phyloP scores from a whole-genome alignment of 2,329 filamentous ascomycete genomes.

The Trichocomaceae sp. region DNA sequence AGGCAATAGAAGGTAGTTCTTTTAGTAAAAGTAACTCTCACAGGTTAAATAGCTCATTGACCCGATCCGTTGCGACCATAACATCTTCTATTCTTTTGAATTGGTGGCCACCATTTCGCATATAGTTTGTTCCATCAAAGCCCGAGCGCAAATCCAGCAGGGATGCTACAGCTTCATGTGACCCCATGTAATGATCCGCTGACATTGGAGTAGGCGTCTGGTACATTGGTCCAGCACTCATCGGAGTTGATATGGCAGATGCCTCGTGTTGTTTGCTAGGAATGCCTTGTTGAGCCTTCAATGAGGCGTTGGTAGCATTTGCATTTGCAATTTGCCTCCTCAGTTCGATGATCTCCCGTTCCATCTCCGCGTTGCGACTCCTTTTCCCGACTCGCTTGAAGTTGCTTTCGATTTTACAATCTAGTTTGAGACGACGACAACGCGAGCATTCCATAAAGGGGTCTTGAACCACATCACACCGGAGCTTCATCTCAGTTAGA shows the following conservation, averaged over 20 bases:
- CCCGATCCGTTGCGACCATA: slow-evolving; percentile 37
- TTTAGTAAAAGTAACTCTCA: slow-evolving; percentile 22
- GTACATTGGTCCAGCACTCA: slow-evolving; percentile 28
- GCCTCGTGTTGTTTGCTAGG: slow-evolving; percentile 30
- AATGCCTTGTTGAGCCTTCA: slow-evolving; percentile 15
- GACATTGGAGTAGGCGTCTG: slow-evolving; percentile 32
- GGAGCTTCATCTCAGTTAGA: slow-evolving; percentile 44
- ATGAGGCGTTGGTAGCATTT: slow-evolving; percentile 18
- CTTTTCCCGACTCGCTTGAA: slow-evolving; percentile 64
- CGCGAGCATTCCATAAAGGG: slow-evolving; percentile 57
- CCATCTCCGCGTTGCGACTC: slow-evolving; percentile 59
- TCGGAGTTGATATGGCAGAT: slow-evolving; percentile 24
- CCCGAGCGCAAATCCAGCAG: slow-evolving; percentile 45
- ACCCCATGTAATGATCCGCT: slow-evolving; percentile 39
- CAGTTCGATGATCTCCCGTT: slow-evolving; percentile 50
- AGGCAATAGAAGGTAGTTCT: too few species aligned
- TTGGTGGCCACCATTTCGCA: slow-evolving; percentile 46
- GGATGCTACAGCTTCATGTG: slow-evolving; percentile 46
- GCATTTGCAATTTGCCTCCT: slow-evolving; percentile 41
- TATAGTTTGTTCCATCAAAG: slow-evolving; percentile 35
- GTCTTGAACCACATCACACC: slow-evolving; percentile 60
- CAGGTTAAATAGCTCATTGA: slow-evolving; percentile 41
- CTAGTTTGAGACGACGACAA: slow-evolving; percentile 56
- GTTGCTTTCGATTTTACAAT: slow-evolving; percentile 61
- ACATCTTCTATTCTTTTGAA: slow-evolving; percentile 49